Evolutionary conservation across 139 green algal genomes (phyloP).

Genomic region (Coccomyxa sp.): DNA sequence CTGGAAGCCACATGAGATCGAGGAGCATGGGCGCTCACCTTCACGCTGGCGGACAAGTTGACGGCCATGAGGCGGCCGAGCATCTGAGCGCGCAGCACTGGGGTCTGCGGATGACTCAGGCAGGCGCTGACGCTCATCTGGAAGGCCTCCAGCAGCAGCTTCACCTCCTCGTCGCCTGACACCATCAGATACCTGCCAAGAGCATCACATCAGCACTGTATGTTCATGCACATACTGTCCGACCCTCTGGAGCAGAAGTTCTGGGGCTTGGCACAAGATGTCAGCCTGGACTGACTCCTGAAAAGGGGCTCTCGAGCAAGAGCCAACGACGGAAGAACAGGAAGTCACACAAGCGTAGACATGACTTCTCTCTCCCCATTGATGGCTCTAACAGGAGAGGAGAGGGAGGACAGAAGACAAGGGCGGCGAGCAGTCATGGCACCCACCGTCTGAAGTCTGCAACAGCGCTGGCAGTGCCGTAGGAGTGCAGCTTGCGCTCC

Average conservation of each 20-base stretch:
- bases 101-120: conserved; percentile 45
- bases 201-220: background rate
- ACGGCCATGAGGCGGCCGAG: conserved; percentile 60
- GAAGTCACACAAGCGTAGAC: too few species aligned
- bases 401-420: too few species aligned
- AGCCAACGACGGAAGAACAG: too few species aligned
- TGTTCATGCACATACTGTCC: background rate
- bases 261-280: too few species aligned
- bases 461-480: conserved; percentile 56
- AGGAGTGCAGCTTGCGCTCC: conserved; percentile 70
- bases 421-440: too few species aligned
- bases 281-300: too few species aligned
- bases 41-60: background rate
- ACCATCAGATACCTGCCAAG: conserved; percentile 33
- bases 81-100: conserved; percentile 75
- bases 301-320: too few species aligned
- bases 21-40: background rate
- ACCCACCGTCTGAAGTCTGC: conserved; percentile 57
- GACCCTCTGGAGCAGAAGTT: background rate
- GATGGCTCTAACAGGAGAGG: too few species aligned
- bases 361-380: too few species aligned
- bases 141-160: conserved; percentile 66
- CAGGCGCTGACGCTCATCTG: conserved; percentile 71
- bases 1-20: too few species aligned
- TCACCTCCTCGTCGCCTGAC: conserved; percentile 26